Evolutionary conservation across 345 rosid genomes (phyloP).

Genomic region (Streptanthus diversifolius): DNA sequence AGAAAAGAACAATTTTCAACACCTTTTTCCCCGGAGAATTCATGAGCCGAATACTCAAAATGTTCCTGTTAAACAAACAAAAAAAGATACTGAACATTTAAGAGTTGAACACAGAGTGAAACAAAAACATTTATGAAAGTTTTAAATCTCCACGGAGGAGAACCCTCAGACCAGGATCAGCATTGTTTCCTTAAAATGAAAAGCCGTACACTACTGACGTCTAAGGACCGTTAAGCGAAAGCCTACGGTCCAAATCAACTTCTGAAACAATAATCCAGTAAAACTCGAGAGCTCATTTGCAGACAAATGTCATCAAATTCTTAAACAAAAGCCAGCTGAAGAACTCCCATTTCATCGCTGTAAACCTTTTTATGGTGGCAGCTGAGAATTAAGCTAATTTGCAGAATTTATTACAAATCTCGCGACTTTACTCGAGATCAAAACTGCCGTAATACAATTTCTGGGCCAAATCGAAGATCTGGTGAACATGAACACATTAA

Average conservation of each 20-base stretch:
- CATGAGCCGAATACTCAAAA: background rate
- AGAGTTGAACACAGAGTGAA: background rate
- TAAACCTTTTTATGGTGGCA: background rate
- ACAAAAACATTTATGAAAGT: background rate
- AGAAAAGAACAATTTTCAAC: background rate
- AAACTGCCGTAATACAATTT: background rate
- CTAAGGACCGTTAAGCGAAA: background rate
- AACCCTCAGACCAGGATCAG: background rate
- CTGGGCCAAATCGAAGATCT: background rate
- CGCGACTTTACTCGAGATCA: constrained; percentile 31
- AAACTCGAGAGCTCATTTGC: constrained; percentile 3
- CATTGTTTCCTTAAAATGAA: background rate
- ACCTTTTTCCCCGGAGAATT: background rate
- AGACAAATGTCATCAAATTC: background rate
- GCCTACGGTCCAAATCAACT: background rate
- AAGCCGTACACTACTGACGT: background rate
- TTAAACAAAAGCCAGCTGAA: background rate
- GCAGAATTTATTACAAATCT: background rate
- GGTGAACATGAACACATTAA: background rate
- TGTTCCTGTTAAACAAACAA: background rate
- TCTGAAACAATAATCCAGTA: background rate
- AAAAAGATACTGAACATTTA: background rate
- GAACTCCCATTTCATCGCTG: background rate
- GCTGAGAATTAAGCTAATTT: background rate
- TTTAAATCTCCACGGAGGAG: background rate